Base-by-base conservation (phyloP, 176 grass and related monocot genomes). In the Bothriochloa decipiens region DNA sequence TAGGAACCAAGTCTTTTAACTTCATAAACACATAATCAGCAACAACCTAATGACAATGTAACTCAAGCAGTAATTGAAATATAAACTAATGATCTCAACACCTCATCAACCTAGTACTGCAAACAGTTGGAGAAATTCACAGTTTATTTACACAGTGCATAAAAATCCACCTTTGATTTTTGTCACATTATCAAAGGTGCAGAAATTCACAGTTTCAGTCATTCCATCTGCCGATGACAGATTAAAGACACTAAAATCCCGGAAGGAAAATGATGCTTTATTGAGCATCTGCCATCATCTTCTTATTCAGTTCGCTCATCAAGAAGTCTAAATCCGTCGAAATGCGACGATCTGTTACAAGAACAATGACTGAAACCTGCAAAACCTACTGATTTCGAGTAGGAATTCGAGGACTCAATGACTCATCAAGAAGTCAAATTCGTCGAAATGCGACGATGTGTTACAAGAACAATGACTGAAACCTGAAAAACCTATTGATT, bases 341-440 rank as follows among this genome's bases (percentile, higher is more conserved):
- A 72, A 82, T 39, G 52, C 33, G 84, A 67, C 27, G 78, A 6
- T 65, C 67, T 78, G 32, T 7, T 72, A 82, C 11, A 90, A 72
- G 40, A 77, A 81, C 28, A 69, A 53, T 11, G 37, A 58, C 16
- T 36, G 17, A 32, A 83, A 69, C 76, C 46, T 83, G 17, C 36
- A 83, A 50, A 79, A 20, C 22, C 66, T 82, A 82, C 37, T 60
- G 66, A 82, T 78, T 78, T 90, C 22, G 32, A 75, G 18, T 40
- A 69, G 75, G 22, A 69, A 65, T 32, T 32, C 29, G 29, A 32
- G 29, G 29, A 32, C 29, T 32, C 29, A 32, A 32, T 32, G 29
- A 32, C 29, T 32, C 29, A 32, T 32, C 29, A 32, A 32, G 29
- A 32, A 32, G 29, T 32, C 29, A 63, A 65, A 46, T 66, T 18